Evolutionary conservation across 2,329 filamentous ascomycete genomes (phyloP).

Genomic region (Exutisphaerella laricina): DNA sequence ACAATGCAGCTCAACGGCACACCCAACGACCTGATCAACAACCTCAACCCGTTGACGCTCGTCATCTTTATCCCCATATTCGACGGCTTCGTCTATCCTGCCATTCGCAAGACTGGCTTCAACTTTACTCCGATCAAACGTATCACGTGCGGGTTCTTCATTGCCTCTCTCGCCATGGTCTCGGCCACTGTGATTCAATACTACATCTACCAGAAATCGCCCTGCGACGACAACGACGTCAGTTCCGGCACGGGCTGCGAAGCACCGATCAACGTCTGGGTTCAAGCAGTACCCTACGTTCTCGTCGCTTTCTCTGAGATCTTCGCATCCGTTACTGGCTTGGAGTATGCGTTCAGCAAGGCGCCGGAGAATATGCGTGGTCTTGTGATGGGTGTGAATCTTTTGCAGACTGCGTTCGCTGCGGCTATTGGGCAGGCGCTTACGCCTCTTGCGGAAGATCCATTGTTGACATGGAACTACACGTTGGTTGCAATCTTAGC

Average conservation of each 20-base stretch:
- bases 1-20: constrained; percentile 42
- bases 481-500: constrained; percentile 57
- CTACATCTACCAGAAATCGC: constrained; percentile 47
- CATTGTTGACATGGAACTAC: constrained; percentile 65
- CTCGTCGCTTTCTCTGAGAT: constrained; percentile 43
- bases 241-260: constrained; percentile 30
- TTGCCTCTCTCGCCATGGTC: constrained; percentile 49
- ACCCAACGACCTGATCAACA: constrained; percentile 45
- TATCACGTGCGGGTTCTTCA: constrained; percentile 49
- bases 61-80: constrained; percentile 44
- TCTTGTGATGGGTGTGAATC: constrained; percentile 48
- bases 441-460: constrained; percentile 56
- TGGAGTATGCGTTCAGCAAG: constrained; percentile 44
- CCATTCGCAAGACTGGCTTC: constrained; percentile 39
- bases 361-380: constrained; percentile 44
- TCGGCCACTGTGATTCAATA: constrained; percentile 53
- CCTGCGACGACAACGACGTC: constrained; percentile 17
- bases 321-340: constrained; percentile 41
- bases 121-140: constrained; percentile 48
- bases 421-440: constrained; percentile 58
- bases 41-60: constrained; percentile 28
- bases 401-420: constrained; percentile 55
- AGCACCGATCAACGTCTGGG: constrained; percentile 38
- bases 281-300: constrained; percentile 41
- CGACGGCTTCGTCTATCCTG: constrained; percentile 43